Percentiles rank a stretch among this genome's conserved stretches.
Evolutionary conservation across 805 yeast genomes (phyloP).

Genomic region (Metschnikowia chrysomelidarum): DNA sequence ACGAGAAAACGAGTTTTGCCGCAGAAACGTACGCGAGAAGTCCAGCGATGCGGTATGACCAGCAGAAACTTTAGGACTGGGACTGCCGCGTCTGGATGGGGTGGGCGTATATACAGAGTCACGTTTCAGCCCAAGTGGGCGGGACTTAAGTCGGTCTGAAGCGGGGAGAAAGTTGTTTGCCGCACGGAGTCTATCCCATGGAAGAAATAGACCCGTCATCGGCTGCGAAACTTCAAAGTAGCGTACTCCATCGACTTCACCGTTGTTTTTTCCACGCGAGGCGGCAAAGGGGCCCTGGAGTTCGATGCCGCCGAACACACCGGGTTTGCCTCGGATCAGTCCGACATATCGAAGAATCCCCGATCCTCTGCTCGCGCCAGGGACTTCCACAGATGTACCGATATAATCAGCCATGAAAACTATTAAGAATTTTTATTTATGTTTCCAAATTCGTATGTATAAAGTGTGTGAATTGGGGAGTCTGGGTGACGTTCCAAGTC

Average conservation of each 20-base stretch:
- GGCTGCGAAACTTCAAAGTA: slow-evolving; percentile 68
- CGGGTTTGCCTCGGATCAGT: slow-evolving; percentile 63
- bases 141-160: slow-evolving; percentile 4
- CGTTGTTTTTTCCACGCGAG: slow-evolving; percentile 77
- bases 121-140: slow-evolving; percentile 7
- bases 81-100: slow-evolving; percentile 12
- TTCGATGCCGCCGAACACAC: slow-evolving; percentile 86
- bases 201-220: slow-evolving; percentile 73
- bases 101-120: slow-evolving; percentile 16
- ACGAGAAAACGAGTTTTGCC: slow-evolving; percentile 3
- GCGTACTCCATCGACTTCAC: slow-evolving; percentile 67
- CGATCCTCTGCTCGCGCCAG: slow-evolving; percentile 57
- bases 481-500: no score
- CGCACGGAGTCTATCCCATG: slow-evolving; percentile 44
- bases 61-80: slow-evolving; percentile 1
- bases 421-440: no score
- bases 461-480: no score
- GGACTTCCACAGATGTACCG: slow-evolving; percentile 46
- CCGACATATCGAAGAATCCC: slow-evolving; percentile 76
- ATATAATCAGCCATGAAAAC: slow-evolving; percentile 28
- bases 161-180: slow-evolving; percentile 31
- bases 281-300: slow-evolving; percentile 59
- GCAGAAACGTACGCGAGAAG: slow-evolving; percentile 3
- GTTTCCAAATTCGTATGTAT: no score
- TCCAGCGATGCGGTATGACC: slow-evolving; percentile 1